Base-by-base conservation (phyloP, 225 moss, liverwort and hornwort genomes). In the Sphagnum tenellum region DNA sequence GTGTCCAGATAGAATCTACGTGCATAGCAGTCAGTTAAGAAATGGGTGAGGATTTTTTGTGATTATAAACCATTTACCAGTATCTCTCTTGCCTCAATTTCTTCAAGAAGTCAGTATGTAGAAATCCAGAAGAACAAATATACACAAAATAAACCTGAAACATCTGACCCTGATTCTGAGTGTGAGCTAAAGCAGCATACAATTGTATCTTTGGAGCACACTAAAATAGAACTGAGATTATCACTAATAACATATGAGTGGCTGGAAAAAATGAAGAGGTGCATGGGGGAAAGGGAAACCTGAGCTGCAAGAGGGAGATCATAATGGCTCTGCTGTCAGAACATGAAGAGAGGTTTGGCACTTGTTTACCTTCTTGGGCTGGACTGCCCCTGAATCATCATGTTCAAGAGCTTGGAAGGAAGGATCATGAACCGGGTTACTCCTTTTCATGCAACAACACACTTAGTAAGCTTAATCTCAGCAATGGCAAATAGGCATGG, bases 201-300 rank as follows among this genome's bases (percentile, higher is more conserved):
- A 29, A 29, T 29, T 29, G 29, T 29, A 29, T 29, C 29, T 29
- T 29, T 29, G 29, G 1, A 29, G 29, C 29, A 29, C 29, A 29
- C 1, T 29, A 29, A 29, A 1, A 29, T 29, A 29, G 29, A 29
- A 29, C 29, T 29, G 29, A 29, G 29, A 29, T 29, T 29, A 63
- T 73, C 14, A 66, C 66, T 82, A 12, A 82, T 73, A 44, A 71
- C 46, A 11, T 12, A 64, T 58, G 54, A 59, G 57, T 84, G 73
- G 69, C 49, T 83, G 67, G 75, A 10, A 50, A 29, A 29, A 47
- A 59, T 84, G 71, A 84, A 84, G 88, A 75, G 45, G 61, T 73
- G 58, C 67, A 79, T 55, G 60, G 12, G 63, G 59, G 62, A 57
- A 61, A 75, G 48, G 73, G 70, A 77, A 78, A 79, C 61, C 57